Evolutionary conservation across 1,284 basidiomycete species (phyloP).

Genomic region (Malassezia furfur): DNA sequence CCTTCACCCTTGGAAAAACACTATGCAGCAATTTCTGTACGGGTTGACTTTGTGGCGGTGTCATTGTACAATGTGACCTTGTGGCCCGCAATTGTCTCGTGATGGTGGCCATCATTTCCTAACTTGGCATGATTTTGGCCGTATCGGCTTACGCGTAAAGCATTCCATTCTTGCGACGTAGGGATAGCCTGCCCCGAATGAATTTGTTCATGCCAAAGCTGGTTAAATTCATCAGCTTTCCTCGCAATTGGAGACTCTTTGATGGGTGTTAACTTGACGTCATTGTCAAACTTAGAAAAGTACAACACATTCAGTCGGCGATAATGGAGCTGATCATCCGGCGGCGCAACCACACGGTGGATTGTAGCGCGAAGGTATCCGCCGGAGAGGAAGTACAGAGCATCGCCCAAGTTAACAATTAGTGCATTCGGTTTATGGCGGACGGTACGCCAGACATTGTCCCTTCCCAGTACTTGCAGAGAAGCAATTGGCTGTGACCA

Average conservation of each 20-base stretch:
- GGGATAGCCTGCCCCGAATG: slow-evolving; percentile 24
- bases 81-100: slow-evolving; percentile 31
- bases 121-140: slow-evolving; percentile 36
- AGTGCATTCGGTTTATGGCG: slow-evolving; percentile 47
- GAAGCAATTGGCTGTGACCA: slow-evolving; percentile 50
- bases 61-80: slow-evolving; percentile 34
- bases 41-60: background rate
- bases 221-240: slow-evolving; percentile 21
- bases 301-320: slow-evolving; percentile 48
- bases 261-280: slow-evolving; percentile 41
- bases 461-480: slow-evolving; percentile 49
- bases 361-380: slow-evolving; percentile 48
- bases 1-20: too few species aligned
- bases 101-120: slow-evolving; percentile 35
- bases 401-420: slow-evolving; percentile 42
- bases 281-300: slow-evolving; percentile 50
- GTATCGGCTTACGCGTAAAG: slow-evolving; percentile 32
- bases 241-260: slow-evolving; percentile 39
- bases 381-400: slow-evolving; percentile 36
- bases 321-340: slow-evolving; percentile 49
- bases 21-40: too few species aligned
- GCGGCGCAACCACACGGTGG: slow-evolving; percentile 50
- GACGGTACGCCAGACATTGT: slow-evolving; percentile 49
- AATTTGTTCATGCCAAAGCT: slow-evolving; percentile 30
- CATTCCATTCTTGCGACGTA: slow-evolving; percentile 38